A percentile compares a stretch with the other conserved stretches of the same genome.
Conservation (phyloP, 495 filamentous ascomycete species). For the Penicillium samsonianum region DNA sequence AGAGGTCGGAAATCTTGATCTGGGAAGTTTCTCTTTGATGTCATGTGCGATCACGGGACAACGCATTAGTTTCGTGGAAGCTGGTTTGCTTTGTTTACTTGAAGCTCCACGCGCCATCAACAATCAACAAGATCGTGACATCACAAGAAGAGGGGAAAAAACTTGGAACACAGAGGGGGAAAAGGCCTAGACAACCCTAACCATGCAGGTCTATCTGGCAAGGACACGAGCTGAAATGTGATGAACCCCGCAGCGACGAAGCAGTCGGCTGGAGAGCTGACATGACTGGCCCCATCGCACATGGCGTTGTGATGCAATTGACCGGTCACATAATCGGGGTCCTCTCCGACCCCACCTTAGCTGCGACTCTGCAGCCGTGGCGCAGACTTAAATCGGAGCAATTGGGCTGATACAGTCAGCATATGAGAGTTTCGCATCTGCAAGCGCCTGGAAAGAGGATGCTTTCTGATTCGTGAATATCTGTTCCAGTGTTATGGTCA, state of each 20-base stretch:
- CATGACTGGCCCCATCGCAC: slow-evolving; percentile 27
- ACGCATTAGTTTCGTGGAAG: slow-evolving; percentile 27
- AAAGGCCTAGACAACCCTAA: slow-evolving; percentile 17
- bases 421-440: slow-evolving; percentile 8
- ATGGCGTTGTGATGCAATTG: slow-evolving; percentile 31
- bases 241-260: slow-evolving; percentile 33
- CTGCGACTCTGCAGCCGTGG: slow-evolving; percentile 15
- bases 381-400: slow-evolving; percentile 22
- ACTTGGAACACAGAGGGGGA: neutral
- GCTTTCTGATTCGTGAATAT: neutral
- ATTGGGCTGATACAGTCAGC: slow-evolving; percentile 12
- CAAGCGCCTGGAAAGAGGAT: neutral
- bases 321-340: slow-evolving; percentile 32
- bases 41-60: slow-evolving; percentile 29
- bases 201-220: slow-evolving; percentile 9
- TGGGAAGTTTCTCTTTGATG: slow-evolving; percentile 6
- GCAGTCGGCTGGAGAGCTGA: slow-evolving; percentile 22
- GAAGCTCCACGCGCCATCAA: slow-evolving; percentile 3
- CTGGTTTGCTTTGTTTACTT: slow-evolving; percentile 29
- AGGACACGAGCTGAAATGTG: slow-evolving; percentile 25
- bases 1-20: slow-evolving; percentile 8
- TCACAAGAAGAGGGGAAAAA: slow-evolving; percentile 11
- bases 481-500: neutral
- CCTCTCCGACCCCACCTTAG: slow-evolving; percentile 22
- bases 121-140: slow-evolving; percentile 20